Conservation (phyloP, 164 flowering plant genomes). For the Berberis vulgaris region DNA sequence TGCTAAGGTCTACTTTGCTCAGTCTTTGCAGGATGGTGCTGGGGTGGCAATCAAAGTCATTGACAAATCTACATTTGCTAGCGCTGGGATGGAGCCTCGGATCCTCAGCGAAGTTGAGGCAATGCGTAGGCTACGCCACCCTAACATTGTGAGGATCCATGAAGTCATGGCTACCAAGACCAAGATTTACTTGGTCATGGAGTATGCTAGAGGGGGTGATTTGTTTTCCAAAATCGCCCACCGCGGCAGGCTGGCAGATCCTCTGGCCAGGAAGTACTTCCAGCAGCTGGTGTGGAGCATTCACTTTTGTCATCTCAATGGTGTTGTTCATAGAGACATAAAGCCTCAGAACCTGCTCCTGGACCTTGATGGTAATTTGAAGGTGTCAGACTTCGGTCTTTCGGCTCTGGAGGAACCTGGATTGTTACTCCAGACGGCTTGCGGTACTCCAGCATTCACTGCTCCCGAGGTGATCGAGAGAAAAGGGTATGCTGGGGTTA, state of each 20-base stretch:
- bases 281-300: conserved; percentile 64
- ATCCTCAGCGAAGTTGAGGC: conserved; percentile 49
- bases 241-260: conserved; percentile 36
- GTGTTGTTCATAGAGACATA: conserved; percentile 67
- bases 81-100: conserved; percentile 37
- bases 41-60: conserved; percentile 55
- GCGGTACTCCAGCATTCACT: conserved; percentile 41
- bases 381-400: conserved; percentile 73
- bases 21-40: conserved; percentile 21
- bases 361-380: conserved; percentile 43
- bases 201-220: conserved; percentile 66
- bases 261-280: conserved; percentile 42
- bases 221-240: conserved; percentile 35
- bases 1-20: conserved; percentile 60
- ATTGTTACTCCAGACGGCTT: no score
- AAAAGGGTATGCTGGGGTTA: conserved; percentile 45
- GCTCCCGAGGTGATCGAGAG: conserved; percentile 61
- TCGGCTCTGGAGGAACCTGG: no score
- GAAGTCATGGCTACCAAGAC: conserved; percentile 73
- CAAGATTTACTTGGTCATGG: conserved; percentile 69
- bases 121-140: conserved; percentile 60
- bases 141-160: conserved; percentile 52
- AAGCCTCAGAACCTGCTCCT: conserved; percentile 74
- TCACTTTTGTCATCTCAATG: conserved; percentile 53
- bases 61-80: conserved; percentile 29